Evolutionary conservation across 208 protist genomes (phyloP).

Genomic region (Plasmodiophora brassicae): DNA sequence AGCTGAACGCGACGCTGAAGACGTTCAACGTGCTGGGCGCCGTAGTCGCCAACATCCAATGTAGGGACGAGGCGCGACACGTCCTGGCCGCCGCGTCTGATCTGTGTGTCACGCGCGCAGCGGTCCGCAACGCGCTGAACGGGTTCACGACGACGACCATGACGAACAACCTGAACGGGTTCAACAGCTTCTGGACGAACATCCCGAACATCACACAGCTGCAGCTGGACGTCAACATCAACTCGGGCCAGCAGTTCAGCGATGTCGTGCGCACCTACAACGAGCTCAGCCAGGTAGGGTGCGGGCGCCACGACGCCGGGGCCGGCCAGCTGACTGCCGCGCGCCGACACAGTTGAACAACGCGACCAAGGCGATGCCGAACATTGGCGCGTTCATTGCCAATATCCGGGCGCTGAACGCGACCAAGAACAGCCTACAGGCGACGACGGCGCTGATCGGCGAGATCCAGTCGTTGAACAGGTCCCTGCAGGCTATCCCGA

Average conservation of each 20-base stretch:
- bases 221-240: background rate
- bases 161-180: background rate
- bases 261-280: background rate
- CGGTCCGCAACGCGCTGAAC: background rate
- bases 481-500: background rate
- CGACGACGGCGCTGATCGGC: background rate
- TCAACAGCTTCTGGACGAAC: background rate
- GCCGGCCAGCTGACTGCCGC: background rate
- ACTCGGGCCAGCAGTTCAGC: background rate
- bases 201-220: background rate
- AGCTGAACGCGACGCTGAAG: background rate
- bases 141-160: background rate
- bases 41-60: background rate
- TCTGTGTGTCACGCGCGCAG: background rate
- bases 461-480: background rate
- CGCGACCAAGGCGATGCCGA: background rate
- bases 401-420: background rate
- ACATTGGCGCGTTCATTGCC: background rate
- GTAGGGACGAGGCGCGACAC: background rate
- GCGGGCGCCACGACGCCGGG: background rate
- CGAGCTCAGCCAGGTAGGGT: background rate
- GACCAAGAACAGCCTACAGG: background rate
- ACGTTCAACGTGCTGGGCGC: background rate
- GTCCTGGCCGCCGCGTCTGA: background rate
- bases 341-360: background rate